Evolutionary conservation across 2,329 filamentous ascomycete genomes (phyloP).

Genomic region (Ramularia collo-cygni): DNA sequence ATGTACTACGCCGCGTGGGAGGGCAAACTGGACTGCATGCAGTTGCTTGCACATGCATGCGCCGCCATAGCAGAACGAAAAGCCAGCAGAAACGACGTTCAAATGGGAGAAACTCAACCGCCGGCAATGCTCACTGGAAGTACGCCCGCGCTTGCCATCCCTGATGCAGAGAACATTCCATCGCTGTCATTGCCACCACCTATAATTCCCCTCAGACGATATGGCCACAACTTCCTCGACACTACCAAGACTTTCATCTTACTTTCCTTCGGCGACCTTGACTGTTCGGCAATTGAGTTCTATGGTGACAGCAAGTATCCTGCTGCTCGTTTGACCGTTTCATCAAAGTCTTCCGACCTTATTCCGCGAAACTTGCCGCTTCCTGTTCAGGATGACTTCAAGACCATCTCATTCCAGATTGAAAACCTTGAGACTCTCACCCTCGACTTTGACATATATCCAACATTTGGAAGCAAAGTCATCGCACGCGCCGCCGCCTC

Average conservation of each 20-base stretch:
- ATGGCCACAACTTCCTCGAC: conserved; percentile 97
- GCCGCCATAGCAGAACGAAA: conserved; percentile 10
- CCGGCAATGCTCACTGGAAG: conserved; percentile 50
- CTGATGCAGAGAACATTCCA: conserved; percentile 80
- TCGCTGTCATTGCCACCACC: conserved; percentile 87
- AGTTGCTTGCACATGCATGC: conserved; percentile 60
- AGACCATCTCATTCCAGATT: conserved; percentile 89
- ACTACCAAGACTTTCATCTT: conserved; percentile 88
- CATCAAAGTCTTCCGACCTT: conserved; percentile 89
- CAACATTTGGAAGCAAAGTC: conserved; percentile 93
- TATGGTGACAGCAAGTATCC: conserved; percentile 97
- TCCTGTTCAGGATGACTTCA: conserved; percentile 92
- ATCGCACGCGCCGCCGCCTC: conserved; percentile 93
- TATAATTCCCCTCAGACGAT: conserved; percentile 88
- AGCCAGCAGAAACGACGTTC: conserved; percentile 15
- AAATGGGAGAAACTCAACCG: conserved; percentile 31
- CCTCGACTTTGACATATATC: conserved; percentile 95
- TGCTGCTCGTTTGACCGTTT: conserved; percentile 88
- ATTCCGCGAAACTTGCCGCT: conserved; percentile 95
- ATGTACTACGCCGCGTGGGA: conserved; percentile 99
- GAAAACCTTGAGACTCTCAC: conserved; percentile 89
- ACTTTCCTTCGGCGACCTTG: conserved; percentile 74
- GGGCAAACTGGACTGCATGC: conserved; percentile 91
- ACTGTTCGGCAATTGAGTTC: conserved; percentile 74
- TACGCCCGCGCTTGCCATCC: conserved; percentile 17